phyloP scores from a whole-genome alignment of 2,329 filamentous ascomycete species.

The Tolypocladium inflatum region DNA sequence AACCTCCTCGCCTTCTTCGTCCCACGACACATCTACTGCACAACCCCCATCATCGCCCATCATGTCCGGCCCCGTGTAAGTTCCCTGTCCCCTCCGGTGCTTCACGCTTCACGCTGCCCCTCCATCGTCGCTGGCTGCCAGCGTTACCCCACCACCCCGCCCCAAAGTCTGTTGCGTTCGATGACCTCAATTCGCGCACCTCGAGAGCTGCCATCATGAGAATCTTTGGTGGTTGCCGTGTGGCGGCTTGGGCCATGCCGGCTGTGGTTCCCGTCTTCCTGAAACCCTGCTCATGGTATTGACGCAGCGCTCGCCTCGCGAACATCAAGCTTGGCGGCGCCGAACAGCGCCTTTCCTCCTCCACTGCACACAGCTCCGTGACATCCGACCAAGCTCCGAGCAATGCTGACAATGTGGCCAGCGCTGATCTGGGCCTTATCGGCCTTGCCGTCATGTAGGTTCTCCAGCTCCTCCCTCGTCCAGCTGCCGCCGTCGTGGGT shows the following conservation, averaged over 20 bases:
- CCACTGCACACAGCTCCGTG: constrained; percentile 11
- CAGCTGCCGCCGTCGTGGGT: constrained; percentile 7
- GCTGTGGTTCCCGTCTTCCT: constrained; percentile 1
- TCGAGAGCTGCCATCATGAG: constrained; percentile 12
- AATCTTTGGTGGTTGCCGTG: constrained; percentile 6
- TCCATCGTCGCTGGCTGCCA: constrained; percentile 6
- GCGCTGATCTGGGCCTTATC: constrained; percentile 85
- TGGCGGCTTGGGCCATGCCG: neutral
- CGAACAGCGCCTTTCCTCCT: constrained; percentile 28
- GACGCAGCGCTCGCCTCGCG: constrained; percentile 61
- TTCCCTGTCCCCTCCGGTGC: constrained; percentile 17
- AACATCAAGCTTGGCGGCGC: constrained; percentile 61
- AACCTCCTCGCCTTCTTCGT: constrained; percentile 2
- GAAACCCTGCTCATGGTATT: constrained; percentile 25
- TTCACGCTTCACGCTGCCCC: constrained; percentile 15
- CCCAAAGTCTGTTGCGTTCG: constrained; percentile 12
- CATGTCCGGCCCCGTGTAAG: constrained; percentile 63
- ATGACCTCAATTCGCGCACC: constrained; percentile 26
- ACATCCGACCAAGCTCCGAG: constrained; percentile 19
- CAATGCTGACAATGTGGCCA: constrained; percentile 50
- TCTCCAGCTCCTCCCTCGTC: neutral
- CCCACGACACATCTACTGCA: neutral
- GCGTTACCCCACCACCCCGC: constrained; percentile 31
- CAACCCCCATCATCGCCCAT: constrained; percentile 17
- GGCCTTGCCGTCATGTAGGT: constrained; percentile 83